Evolutionary conservation across 768 basidiomycete species (phyloP), one percentile per base, ranked within the genome.

Genomic region (Boletus tylopilopsis): DNA sequence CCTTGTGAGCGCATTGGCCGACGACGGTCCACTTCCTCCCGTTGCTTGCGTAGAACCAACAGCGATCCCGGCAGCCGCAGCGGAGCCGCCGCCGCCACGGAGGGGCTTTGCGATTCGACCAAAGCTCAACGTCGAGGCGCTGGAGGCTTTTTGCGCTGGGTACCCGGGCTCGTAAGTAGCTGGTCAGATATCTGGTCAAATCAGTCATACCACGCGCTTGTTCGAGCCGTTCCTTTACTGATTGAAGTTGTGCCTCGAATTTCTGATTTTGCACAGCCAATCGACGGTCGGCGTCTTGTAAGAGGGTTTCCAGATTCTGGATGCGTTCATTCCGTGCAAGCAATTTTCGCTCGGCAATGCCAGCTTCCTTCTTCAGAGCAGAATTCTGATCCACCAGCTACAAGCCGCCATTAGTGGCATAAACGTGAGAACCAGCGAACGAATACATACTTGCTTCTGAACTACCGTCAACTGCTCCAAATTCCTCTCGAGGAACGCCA

Each of bases 361-460:
- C 93, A 27, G 93, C 89, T 70, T 98, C 96, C 73, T 95, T 97
- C 81, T 98, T 98, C 58, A 99, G 74, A 12, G 87, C 81, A 12
- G 93, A 89, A 72, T 98, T 98, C 73, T 99, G 96, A 70, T 99
- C 95, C 46, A 98, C 95, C 55, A 99, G 87, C 94, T 98, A 50
- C 57, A 52, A 49, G 36, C 43, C 58, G 61, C 57, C 53, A n/a
- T n/a, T n/a, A 42, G 52, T 58, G 44, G 45, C 42, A 38, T 42
- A 23, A 45, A 41, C n/a, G 29, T 18, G 16, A 22, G 37, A 39
- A 30, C 36, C 18, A 33, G 21, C 10, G 43, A 46, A 46, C 6
- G 23, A 36, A 35, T 27, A 63, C 76, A 44, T 54, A 87, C 94
- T 84, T 97, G 94, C 70, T 97, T 96, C 79, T 98, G 96, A 19